Evolutionary conservation across 169 alveolate genomes (phyloP), one percentile per base, ranked within the genome.

Genomic region (Plasmodium chabaudi): DNA sequence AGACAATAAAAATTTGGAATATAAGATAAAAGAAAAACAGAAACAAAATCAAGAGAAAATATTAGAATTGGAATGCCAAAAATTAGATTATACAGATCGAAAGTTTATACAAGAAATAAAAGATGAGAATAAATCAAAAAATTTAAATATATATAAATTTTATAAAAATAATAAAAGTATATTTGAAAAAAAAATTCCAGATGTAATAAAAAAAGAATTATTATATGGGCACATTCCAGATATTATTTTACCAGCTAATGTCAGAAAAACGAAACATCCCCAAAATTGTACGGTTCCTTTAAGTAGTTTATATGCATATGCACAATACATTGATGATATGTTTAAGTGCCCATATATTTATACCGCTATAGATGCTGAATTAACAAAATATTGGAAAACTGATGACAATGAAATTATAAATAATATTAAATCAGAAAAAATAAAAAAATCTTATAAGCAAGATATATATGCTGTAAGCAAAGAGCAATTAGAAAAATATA

Each of bases 381-480:
- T 82, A 49, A 84, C 73, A 17, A 82, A 82, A 53, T 68, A 82
- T 42, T 82, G 90, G 90, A 82, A 82, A 82, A 82, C 90, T 6
- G 67, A 55, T 55, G 86, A 82, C 53, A 82, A 82, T 47, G 79
- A 65, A 13, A 46, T 55, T 67, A 47, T 82, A 23, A 53, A 82
- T 15, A 67, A 42, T 1, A 39, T 82, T n/a, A 82, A 63, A 88
- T 61, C 87, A 17, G 89, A 72, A 68, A 74, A 39, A 56, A 53
- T 67, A n/a, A 72, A 88, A 88, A 74, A 79, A 27, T 72, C 86
- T 1, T 72, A 88, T 49, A 87, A 87, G 39, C 19, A 87, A 70
- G 88, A 72, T 63, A 72, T 73, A 2, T 73, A 87, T 55, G 5
- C 72, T 19, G 88, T 27, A 49, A 72, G 53, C 34, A 87, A 59